A percentile compares a stretch with the other conserved stretches of the same genome.
Conservation (phyloP, 805 yeast species). For the Sugiyamaella qingdaonensis region DNA sequence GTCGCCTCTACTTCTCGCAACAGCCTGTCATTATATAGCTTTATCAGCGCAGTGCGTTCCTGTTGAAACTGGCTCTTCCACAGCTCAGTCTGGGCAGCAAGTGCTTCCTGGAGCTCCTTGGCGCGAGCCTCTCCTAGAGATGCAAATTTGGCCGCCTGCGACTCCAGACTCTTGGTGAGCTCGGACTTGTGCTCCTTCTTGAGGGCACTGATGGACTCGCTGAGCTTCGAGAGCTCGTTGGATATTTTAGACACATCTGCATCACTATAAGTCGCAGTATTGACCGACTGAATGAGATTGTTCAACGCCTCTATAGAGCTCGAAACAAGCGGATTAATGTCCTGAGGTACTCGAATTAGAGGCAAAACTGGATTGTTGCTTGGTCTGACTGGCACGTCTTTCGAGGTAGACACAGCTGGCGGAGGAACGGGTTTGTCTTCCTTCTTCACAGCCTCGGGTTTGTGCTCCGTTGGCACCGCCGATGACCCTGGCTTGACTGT, state of each 20-base stretch:
- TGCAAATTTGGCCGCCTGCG: constrained; percentile 33
- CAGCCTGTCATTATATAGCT: constrained; percentile 55
- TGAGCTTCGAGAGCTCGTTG: constrained; percentile 21
- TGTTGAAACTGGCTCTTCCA: constrained; percentile 57
- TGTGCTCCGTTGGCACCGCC: constrained; percentile 10
- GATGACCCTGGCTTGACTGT: constrained; percentile 15
- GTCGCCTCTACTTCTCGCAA: constrained; percentile 63
- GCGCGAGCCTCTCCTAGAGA: constrained; percentile 23
- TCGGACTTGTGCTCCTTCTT: constrained; percentile 20
- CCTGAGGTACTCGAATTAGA: constrained; percentile 18
- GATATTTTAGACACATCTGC: constrained; percentile 24
- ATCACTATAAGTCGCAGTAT: constrained; percentile 13
- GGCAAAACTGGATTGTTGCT: constrained; percentile 23
- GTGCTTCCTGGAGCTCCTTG: constrained; percentile 29
- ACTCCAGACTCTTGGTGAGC: constrained; percentile 23
- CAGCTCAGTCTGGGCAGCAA: constrained; percentile 46
- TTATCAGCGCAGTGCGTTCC: constrained; percentile 58
- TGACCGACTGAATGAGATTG: constrained; percentile 15
- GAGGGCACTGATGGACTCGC: constrained; percentile 21
- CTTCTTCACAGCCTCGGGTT: constrained; percentile 33
- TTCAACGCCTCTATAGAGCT: constrained; percentile 23
- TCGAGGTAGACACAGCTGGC: constrained; percentile 5
- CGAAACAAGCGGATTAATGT: constrained; percentile 20
- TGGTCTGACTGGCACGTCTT: not conserved
- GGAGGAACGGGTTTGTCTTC: constrained; percentile 21